Percentiles rank a stretch among this genome's conserved stretches.
Conservation (phyloP, 495 filamentous ascomycete species). For the Penicillium coffeae region DNA sequence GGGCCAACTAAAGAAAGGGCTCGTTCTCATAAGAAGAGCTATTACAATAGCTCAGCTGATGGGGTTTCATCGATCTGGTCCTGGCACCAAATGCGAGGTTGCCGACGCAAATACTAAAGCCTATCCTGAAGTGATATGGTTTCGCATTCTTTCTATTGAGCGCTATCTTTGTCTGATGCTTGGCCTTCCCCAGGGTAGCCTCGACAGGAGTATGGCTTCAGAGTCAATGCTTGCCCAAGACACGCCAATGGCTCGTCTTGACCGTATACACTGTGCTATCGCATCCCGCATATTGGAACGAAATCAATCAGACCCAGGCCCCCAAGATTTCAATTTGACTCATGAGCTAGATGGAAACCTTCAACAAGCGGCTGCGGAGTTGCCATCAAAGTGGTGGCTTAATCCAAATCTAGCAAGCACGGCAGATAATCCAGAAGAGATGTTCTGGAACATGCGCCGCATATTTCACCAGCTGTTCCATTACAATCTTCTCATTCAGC, state of each 20-base stretch:
- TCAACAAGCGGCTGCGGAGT: conserved; percentile 26
- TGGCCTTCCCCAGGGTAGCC: conserved; percentile 41
- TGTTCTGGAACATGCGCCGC: conserved; percentile 19
- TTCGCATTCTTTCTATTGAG: conserved; percentile 31
- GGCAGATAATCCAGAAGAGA: conserved; percentile 1
- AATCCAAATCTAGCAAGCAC: conserved; percentile 8
- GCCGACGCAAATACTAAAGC: conserved; percentile 15
- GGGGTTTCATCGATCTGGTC: conserved; percentile 35
- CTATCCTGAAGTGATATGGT: conserved; percentile 23
- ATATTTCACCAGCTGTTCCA: conserved; percentile 37
- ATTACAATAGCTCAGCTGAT: conserved; percentile 42
- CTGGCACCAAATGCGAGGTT: conserved; percentile 8
- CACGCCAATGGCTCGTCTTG: conserved; percentile 16
- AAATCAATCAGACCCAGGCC: conserved; percentile 24
- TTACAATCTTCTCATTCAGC: conserved; percentile 34
- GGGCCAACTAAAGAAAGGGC: conserved; percentile 43
- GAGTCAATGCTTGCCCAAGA: conserved; percentile 4
- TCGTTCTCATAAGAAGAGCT: conserved; percentile 39
- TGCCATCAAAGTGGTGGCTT: conserved; percentile 37
- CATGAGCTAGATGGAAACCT: conserved; percentile 41
- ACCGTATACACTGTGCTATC: conserved; percentile 16
- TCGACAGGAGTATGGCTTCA: conserved; percentile 29
- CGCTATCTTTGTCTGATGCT: conserved; percentile 45
- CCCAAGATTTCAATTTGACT: conserved; percentile 19
- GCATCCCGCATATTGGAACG: conserved; percentile 42